Conservation (phyloP, 148 eudicot genomes). For the Hydrangea macrophylla region DNA sequence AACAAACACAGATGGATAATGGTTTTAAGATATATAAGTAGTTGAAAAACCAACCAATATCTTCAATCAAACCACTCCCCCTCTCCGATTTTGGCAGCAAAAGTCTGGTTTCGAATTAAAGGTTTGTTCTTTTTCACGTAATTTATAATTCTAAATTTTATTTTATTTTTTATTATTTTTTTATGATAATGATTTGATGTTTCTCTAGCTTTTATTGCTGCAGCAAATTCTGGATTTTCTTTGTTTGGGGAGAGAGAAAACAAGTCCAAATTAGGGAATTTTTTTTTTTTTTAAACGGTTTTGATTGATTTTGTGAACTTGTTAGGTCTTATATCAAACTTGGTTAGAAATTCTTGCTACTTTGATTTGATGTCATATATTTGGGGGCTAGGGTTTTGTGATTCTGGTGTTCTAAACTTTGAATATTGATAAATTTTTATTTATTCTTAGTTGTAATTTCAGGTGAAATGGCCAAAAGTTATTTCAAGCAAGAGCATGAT, state of each 20-base stretch:
- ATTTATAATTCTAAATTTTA: too few relatives aligned
- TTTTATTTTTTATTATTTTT: background rate
- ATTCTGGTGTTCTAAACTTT: background rate
- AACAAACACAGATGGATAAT: background rate
- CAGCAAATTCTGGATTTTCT: background rate
- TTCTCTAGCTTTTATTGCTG: background rate
- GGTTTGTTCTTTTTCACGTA: slow-evolving; percentile 18
- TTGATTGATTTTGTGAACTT: background rate
- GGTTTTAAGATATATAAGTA: slow-evolving; percentile 4
- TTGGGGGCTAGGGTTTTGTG: slow-evolving; percentile 4
- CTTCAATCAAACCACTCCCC: slow-evolving; percentile 8
- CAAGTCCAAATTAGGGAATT: slow-evolving; percentile 3
- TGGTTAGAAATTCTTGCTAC: background rate
- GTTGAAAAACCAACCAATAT: background rate
- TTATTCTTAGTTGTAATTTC: slow-evolving; percentile 21
- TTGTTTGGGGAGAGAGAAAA: background rate
- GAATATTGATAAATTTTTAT: slow-evolving; percentile 5
- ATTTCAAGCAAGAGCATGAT: slow-evolving; percentile 78
- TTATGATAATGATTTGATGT: too few relatives aligned
- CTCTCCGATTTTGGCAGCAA: background rate
- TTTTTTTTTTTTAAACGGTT: slow-evolving; percentile 5
- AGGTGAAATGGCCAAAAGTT: slow-evolving; percentile 72
- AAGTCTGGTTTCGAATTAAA: background rate
- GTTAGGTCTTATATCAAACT: background rate
- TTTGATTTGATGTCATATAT: background rate